Conservation (phyloP, 257 asterid species). For the Gardenia jasminoides region DNA sequence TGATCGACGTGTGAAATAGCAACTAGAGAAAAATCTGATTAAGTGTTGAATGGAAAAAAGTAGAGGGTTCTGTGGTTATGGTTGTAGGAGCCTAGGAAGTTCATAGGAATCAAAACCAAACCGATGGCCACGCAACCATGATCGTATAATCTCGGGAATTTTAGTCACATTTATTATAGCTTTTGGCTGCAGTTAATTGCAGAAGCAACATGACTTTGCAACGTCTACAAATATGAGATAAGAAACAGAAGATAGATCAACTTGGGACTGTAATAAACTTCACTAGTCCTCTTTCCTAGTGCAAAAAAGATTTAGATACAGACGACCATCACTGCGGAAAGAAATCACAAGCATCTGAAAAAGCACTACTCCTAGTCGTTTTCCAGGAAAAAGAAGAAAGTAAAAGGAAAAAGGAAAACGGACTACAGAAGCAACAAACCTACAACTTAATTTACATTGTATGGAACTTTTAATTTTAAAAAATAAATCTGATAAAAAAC, state of each 20-base stretch:
- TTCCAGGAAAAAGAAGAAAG: neutral
- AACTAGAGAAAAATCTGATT: neutral
- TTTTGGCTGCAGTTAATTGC: neutral
- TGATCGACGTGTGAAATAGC: too few species aligned
- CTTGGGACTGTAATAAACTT: neutral
- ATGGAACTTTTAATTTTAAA: neutral
- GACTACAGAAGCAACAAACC: neutral
- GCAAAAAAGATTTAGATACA: neutral
- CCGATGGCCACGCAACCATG: neutral
- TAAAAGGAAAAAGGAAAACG: neutral
- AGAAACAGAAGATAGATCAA: neutral
- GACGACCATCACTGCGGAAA: neutral
- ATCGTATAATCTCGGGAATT: neutral
- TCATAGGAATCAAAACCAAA: neutral
- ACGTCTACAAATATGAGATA: neutral
- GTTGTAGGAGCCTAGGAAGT: neutral
- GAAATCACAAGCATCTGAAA: neutral
- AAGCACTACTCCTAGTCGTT: neutral
- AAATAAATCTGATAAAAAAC: neutral
- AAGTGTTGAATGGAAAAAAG: neutral
- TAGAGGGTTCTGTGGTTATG: neutral
- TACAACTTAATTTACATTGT: slow-evolving; percentile 6
- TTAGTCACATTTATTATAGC: neutral
- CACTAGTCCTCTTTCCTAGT: neutral
- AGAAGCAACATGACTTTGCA: neutral